These are phyloP conservation scores for Boletus subcaerulescens DNA, from an alignment of 768 basidiomycete genomes.

Conservation along the genomic window DNA sequence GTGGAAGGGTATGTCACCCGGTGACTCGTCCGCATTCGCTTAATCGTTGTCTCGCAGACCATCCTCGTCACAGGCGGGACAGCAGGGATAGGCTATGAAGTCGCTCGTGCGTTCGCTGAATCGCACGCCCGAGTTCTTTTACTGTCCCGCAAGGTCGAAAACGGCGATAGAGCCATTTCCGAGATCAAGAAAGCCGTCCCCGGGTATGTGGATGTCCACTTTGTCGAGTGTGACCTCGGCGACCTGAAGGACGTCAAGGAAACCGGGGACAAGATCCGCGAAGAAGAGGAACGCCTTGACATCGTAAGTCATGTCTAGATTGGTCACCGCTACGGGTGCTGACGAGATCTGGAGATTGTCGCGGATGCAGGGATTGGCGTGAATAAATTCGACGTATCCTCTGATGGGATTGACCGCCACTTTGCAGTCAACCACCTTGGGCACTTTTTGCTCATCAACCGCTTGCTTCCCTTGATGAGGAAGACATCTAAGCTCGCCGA, in stretches of 20 bases:
- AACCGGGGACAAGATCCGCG: background rate
- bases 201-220: background rate
- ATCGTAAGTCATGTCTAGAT: background rate
- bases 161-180: background rate
- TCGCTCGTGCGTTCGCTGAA: background rate
- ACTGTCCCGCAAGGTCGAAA: background rate
- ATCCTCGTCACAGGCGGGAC: background rate
- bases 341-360: background rate
- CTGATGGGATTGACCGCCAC: background rate
- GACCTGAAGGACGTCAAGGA: background rate
- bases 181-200: constrained; percentile 2
- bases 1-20: background rate
- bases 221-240: background rate
- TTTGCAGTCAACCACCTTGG: too few relatives aligned
- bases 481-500: background rate
- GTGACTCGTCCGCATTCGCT: background rate
- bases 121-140: too few relatives aligned
- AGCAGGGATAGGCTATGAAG: background rate
- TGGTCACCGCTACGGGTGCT: too few relatives aligned
- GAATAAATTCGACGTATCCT: background rate
- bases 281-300: background rate
- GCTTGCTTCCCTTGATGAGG: too few relatives aligned
- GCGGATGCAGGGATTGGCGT: background rate
- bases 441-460: too few relatives aligned
- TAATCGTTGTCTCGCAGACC: background rate